Conservation (phyloP, 2,329 filamentous ascomycete genomes). For the Coccinonectria pachysandricola region DNA sequence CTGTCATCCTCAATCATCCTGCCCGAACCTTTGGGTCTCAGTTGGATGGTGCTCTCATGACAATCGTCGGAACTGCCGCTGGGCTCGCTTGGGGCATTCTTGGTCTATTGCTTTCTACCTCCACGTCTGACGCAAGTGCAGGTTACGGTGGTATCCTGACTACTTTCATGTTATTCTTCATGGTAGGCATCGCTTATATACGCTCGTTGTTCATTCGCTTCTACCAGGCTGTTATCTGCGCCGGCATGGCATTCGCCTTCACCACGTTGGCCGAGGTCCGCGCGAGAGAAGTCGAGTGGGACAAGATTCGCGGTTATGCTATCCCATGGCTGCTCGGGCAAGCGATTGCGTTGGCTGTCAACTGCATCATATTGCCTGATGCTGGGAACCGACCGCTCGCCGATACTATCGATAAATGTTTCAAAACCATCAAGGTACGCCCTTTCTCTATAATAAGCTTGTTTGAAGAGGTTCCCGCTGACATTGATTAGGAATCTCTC, state of each 20-base stretch:
- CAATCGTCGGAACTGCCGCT: constrained; percentile 40
- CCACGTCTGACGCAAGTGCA: constrained; percentile 31
- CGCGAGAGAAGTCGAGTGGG: constrained; percentile 33
- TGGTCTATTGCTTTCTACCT: constrained; percentile 43
- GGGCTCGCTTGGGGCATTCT: constrained; percentile 47
- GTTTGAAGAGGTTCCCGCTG: neutral
- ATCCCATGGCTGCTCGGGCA: constrained; percentile 48
- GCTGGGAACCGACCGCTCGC: constrained; percentile 44
- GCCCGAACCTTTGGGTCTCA: constrained; percentile 46
- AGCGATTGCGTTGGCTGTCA: constrained; percentile 39
- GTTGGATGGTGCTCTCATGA: constrained; percentile 43
- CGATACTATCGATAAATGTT: constrained; percentile 34
- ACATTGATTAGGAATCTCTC: constrained; percentile 20
- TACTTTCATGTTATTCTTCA: constrained; percentile 42
- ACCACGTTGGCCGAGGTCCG: constrained; percentile 41
- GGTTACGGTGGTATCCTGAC: constrained; percentile 47
- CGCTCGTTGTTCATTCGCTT: constrained; percentile 46
- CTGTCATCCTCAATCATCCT: constrained; percentile 47
- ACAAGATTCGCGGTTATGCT: constrained; percentile 40
- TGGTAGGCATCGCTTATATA: constrained; percentile 39
- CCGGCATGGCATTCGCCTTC: constrained; percentile 45
- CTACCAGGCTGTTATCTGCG: constrained; percentile 44
- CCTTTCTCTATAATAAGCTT: neutral
- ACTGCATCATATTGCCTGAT: constrained; percentile 40
- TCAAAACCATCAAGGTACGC: constrained; percentile 35